Evolutionary conservation across 2,329 filamentous ascomycete genomes (phyloP), one percentile per base, ranked within the genome.

Genomic region (Mollisia scopiformis): DNA sequence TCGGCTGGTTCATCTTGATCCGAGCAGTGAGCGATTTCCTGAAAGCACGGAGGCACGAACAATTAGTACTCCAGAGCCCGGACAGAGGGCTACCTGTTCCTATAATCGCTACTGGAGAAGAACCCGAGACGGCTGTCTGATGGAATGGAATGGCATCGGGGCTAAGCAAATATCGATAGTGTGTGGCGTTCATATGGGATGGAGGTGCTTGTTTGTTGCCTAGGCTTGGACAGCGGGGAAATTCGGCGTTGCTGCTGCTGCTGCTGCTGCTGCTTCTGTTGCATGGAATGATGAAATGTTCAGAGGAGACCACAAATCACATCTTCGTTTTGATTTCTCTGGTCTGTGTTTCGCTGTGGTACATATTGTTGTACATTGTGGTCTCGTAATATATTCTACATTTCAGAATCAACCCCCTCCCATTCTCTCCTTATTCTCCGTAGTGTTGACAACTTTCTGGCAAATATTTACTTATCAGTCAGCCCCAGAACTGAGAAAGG

Each of bases 1-100:
- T 96, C 1, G 95, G 95, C 5, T 99, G 95, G 95, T 98, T 98
- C 73, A 93, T 99, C 64, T 80, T 99, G 64, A 98, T 99, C 73
- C 87, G 93, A 76, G 89, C 93, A n/a, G 87, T 97, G 19, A 93
- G 90, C 69, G 93, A 98, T 74, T 99, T 95, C 74, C 78, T 98
- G 64, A 86, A 88, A 68, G 95, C 93, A 37, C 85, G 94, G 73
- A 84, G 92, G 72, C 95, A 98, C 73, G 95, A 99, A 78, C 91
- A 95, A 75, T 81, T 99, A 54, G 92, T 99, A 5, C 79, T 97
- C 67, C 93, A 96, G 74, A 97, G 92, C 74, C 95, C 95, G 0
- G 93, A 97, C 70, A 84, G 95, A 35, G 93, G 94, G 1, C 80
- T 98, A 55, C 88, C 88, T 19, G 85, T 96, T 41, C 89, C 95